Evolutionary conservation across 202 grass and related monocot species (phyloP).

Genomic region (Zoysia matrella): DNA sequence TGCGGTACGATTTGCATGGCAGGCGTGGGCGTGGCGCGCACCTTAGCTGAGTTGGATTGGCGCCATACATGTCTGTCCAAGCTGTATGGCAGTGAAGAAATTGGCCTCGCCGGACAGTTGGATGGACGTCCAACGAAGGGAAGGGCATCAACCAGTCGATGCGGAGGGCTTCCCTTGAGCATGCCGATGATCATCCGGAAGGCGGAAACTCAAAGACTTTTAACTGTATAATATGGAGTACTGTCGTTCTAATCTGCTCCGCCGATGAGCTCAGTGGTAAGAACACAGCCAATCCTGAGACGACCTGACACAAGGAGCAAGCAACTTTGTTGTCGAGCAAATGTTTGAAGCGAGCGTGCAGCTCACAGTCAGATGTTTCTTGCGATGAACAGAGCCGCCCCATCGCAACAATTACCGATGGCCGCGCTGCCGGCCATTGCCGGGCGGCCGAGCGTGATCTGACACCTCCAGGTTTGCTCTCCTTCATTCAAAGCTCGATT

Average conservation of each 20-base stretch:
- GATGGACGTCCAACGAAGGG: conserved; percentile 32
- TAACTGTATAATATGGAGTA: not conserved
- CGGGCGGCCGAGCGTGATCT: not conserved
- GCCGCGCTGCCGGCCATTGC: not conserved
- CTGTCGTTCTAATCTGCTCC: not conserved
- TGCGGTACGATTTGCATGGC: conserved; percentile 10
- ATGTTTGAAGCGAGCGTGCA: conserved; percentile 26
- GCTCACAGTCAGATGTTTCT: conserved; percentile 5
- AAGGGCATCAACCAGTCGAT: not conserved
- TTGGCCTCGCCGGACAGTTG: not conserved
- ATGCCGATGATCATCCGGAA: not conserved
- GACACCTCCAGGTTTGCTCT: conserved; percentile 1
- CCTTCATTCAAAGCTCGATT: no score
- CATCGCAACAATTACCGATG: conserved; percentile 44
- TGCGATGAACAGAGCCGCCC: not conserved
- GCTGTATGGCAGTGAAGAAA: not conserved
- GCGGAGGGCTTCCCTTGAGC: not conserved
- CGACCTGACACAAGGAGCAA: not conserved
- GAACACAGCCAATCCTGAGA: not conserved
- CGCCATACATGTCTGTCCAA: not conserved
- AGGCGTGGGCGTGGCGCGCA: conserved; percentile 21
- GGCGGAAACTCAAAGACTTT: not conserved
- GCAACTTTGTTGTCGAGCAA: conserved; percentile 30
- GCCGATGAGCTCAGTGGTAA: not conserved
- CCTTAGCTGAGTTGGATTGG: conserved; percentile 46